Conservation (phyloP, 495 filamentous ascomycete genomes). For the Penicillium samsonianum region DNA sequence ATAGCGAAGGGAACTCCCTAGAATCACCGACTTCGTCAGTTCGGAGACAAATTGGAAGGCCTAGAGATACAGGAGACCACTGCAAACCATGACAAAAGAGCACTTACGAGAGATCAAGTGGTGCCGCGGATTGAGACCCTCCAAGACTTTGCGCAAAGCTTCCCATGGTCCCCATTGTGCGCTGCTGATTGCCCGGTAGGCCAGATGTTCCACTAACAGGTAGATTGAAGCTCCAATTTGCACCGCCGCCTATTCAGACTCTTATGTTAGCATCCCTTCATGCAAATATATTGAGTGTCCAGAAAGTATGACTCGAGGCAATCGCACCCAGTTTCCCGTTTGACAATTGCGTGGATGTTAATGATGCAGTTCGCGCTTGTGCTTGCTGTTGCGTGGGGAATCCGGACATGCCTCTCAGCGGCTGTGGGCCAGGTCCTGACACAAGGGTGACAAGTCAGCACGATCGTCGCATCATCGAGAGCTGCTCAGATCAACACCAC, state of each 20-base stretch:
- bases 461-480: slow-evolving; percentile 16
- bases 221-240: slow-evolving; percentile 75
- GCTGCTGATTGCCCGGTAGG: slow-evolving; percentile 59
- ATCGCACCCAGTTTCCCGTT: slow-evolving; percentile 73
- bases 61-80: slow-evolving; percentile 9
- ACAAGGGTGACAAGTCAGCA: slow-evolving; percentile 32
- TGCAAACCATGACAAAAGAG: slow-evolving; percentile 8
- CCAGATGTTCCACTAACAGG: slow-evolving; percentile 69
- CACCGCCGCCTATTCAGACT: slow-evolving; percentile 57
- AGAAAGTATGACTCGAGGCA: slow-evolving; percentile 9
- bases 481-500: slow-evolving; percentile 20
- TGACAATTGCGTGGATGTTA: slow-evolving; percentile 68
- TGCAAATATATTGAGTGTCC: slow-evolving; percentile 6
- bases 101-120: slow-evolving; percentile 82
- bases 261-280: slow-evolving; percentile 35
- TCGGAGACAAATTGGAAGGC: slow-evolving; percentile 7
- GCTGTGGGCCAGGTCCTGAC: slow-evolving; percentile 66
- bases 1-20: slow-evolving; percentile 85
- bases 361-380: slow-evolving; percentile 57
- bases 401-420: slow-evolving; percentile 68
- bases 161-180: slow-evolving; percentile 59
- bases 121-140: slow-evolving; percentile 71
- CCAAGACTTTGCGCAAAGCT: slow-evolving; percentile 84
- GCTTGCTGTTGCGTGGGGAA: slow-evolving; percentile 68
- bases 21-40: slow-evolving; percentile 21